Evolutionary conservation across 202 grass and related monocot genomes (phyloP).

Genomic region (Hordeum pubiflorum): DNA sequence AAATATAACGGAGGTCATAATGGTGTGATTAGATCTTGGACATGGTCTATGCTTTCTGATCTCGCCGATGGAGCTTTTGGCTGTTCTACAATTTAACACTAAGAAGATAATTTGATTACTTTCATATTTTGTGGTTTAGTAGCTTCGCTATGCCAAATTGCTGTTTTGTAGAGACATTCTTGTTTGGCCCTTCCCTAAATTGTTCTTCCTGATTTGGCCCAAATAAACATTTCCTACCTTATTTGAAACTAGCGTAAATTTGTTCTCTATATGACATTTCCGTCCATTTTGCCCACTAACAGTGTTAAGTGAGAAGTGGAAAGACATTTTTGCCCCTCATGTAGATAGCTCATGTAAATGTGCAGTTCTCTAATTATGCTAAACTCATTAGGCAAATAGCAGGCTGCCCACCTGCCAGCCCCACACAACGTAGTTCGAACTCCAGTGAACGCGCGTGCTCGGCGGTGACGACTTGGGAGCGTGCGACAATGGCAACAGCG

Average conservation of each 20-base stretch:
- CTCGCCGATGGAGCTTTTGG: background rate
- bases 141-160: background rate
- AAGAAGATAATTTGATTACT: background rate
- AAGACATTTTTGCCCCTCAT: background rate
- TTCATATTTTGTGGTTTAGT: background rate
- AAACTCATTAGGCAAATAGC: background rate
- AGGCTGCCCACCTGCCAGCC: background rate
- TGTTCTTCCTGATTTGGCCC: background rate
- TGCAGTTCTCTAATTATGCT: background rate
- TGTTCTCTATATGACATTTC: background rate
- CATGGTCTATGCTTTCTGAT: background rate
- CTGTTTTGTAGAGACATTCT: background rate
- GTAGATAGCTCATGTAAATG: background rate
- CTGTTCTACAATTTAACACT: background rate
- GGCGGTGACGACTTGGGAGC: no score
- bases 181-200: background rate
- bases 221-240: background rate
- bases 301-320: background rate
- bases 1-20: background rate
- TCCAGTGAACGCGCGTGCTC: no score
- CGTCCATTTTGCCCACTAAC: background rate
- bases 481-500: no score
- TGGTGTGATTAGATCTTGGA: background rate
- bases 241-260: background rate
- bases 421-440: no score